Percentiles rank a stretch among this genome's conserved stretches.
These are phyloP conservation scores for Cryptococcus sp. DNA, from an alignment of 1,284 basidiomycete species.

Conservation along the genomic window DNA sequence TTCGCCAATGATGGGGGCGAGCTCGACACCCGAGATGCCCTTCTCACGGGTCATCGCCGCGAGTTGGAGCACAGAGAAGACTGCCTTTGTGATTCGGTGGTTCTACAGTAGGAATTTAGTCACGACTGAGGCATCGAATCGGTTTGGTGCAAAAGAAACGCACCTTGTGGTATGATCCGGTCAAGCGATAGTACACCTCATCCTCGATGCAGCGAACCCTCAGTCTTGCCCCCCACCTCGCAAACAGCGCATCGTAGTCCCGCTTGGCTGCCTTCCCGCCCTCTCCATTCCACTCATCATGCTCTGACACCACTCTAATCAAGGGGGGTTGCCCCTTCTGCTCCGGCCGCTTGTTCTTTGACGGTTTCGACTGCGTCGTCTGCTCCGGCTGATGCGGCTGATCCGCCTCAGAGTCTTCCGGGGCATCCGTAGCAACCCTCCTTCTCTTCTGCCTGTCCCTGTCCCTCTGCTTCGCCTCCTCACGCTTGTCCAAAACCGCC, in stretches of 20 bases:
- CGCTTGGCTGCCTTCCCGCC: slow-evolving; percentile 8
- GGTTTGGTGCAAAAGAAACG: slow-evolving; percentile 4
- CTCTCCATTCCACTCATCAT: slow-evolving; percentile 1
- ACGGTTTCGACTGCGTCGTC: not conserved
- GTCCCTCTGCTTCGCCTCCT: slow-evolving; percentile 12
- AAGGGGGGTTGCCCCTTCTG: too few relatives aligned
- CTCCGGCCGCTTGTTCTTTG: too few relatives aligned
- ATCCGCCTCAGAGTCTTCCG: slow-evolving; percentile 2
- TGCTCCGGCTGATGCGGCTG: not conserved
- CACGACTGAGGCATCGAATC: not conserved
- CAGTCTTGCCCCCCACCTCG: slow-evolving; percentile 37
- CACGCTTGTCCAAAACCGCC: slow-evolving; percentile 17
- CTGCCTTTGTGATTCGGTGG: slow-evolving; percentile 31
- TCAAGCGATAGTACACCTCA: slow-evolving; percentile 44
- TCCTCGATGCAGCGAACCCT: slow-evolving; percentile 40
- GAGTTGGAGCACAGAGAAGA: slow-evolving; percentile 34
- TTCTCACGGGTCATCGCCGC: slow-evolving; percentile 28
- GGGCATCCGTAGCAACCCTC: slow-evolving; percentile 1
- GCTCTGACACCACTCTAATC: not conserved
- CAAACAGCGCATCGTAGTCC: slow-evolving; percentile 25
- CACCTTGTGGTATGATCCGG: slow-evolving; percentile 39
- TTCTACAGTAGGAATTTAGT: slow-evolving; percentile 20
- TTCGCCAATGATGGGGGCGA: slow-evolving; percentile 33
- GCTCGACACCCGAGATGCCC: slow-evolving; percentile 37
- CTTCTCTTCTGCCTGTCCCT: not conserved